Percentiles rank a stretch among this genome's conserved stretches.
phyloP scores from a whole-genome alignment of 139 green algal species.

The Deuterostichococcus epilithicus region DNA sequence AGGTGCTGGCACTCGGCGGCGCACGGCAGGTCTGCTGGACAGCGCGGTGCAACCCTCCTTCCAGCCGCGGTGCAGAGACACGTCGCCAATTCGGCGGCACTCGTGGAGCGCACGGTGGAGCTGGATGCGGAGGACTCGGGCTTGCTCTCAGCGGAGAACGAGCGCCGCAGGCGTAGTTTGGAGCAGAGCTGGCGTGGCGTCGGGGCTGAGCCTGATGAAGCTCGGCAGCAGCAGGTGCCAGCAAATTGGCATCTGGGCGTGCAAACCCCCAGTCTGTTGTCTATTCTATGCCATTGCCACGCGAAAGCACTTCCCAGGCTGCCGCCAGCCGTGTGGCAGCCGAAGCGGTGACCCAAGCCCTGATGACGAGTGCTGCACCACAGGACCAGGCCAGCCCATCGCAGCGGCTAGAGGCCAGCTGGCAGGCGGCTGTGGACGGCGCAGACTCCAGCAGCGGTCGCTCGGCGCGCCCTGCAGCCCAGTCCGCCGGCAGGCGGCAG shows the following conservation, averaged over 20 bases:
- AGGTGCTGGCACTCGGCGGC: background rate
- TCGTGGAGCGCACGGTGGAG: background rate
- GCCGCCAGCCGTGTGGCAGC: background rate
- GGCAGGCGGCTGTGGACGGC: background rate
- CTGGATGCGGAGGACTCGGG: background rate
- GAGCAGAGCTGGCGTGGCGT: conserved; percentile 1
- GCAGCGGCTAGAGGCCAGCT: background rate
- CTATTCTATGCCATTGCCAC: background rate
- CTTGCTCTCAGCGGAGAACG: background rate
- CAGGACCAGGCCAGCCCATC: background rate
- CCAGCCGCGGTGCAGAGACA: background rate
- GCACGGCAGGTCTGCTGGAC: too few species aligned
- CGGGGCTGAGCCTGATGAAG: background rate
- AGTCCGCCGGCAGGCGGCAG: background rate
- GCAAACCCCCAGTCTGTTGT: background rate
- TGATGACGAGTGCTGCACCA: background rate
- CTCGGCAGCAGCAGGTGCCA: background rate
- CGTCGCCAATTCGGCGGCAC: background rate
- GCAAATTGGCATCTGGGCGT: too few species aligned
- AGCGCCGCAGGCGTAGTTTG: conserved; percentile 5
- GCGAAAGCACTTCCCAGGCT: too few species aligned
- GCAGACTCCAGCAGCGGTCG: too few species aligned
- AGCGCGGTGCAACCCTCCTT: background rate
- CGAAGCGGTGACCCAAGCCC: background rate
- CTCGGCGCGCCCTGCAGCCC: too few species aligned